These are phyloP conservation scores for Myriosclerotinia curreyana DNA, from an alignment of 2,329 filamentous ascomycete species.

Conservation along the genomic window DNA sequence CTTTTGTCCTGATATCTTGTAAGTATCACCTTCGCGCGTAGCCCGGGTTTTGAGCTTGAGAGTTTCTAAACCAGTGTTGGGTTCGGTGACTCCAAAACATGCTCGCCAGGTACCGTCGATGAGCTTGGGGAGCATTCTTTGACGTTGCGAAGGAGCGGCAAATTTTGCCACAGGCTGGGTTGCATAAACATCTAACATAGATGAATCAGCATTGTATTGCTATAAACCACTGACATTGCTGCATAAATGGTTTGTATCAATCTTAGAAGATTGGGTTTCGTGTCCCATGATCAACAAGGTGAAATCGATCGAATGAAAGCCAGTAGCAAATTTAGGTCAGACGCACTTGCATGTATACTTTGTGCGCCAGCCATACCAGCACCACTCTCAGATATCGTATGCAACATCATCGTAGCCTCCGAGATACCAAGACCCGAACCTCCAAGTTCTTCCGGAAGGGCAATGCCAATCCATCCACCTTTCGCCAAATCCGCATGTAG, in stretches of 20 bases:
- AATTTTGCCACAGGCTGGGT: constrained; percentile 75
- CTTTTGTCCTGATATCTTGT: constrained; percentile 73
- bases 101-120: constrained; percentile 68
- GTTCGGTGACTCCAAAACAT: constrained; percentile 85
- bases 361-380: constrained; percentile 73
- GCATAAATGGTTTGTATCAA: not conserved
- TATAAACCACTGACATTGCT: not conserved
- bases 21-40: constrained; percentile 56
- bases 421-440: constrained; percentile 74
- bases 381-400: constrained; percentile 72
- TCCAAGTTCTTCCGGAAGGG: constrained; percentile 69
- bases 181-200: constrained; percentile 57
- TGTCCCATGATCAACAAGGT: not conserved
- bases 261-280: not conserved
- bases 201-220: not conserved
- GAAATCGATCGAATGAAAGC: not conserved
- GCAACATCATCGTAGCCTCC: constrained; percentile 84
- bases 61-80: constrained; percentile 76
- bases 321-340: not conserved
- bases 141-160: constrained; percentile 61
- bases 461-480: constrained; percentile 79
- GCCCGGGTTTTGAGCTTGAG: constrained; percentile 66
- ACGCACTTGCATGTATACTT: constrained; percentile 53
- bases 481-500: constrained; percentile 72
- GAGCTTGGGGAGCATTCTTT: constrained; percentile 64